Percentiles rank a stretch among this genome's conserved stretches.
Evolutionary conservation across 2,329 filamentous ascomycete genomes (phyloP).

Genomic region (Colletotrichum tanaceti): DNA sequence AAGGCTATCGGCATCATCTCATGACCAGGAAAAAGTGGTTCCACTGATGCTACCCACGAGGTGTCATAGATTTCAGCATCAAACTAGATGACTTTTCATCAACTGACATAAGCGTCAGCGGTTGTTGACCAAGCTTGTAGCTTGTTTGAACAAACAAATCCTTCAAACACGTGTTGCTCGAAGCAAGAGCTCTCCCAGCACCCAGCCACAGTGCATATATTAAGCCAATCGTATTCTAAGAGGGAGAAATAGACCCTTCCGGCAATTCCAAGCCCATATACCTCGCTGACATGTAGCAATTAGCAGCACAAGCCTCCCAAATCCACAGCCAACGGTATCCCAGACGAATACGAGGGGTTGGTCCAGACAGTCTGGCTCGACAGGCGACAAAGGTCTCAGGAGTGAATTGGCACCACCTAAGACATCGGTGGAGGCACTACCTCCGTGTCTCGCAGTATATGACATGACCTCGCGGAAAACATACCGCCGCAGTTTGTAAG

Average conservation of each 20-base stretch:
- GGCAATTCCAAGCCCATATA: conserved; percentile 73
- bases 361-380: conserved; percentile 78
- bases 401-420: conserved; percentile 70
- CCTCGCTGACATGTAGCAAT: conserved; percentile 75
- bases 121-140: conserved; percentile 68
- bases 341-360: conserved; percentile 64
- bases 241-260: conserved; percentile 61
- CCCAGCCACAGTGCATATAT: conserved; percentile 55
- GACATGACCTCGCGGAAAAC: conserved; percentile 77
- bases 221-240: conserved; percentile 55
- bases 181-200: conserved; percentile 61
- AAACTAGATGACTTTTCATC: conserved; percentile 75
- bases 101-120: conserved; percentile 70
- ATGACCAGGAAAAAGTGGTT: conserved; percentile 61
- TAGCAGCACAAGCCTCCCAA: conserved; percentile 77
- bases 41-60: conserved; percentile 61
- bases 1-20: conserved; percentile 65
- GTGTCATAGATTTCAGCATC: conserved; percentile 66
- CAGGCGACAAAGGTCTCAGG: conserved; percentile 61
- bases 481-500: conserved; percentile 73
- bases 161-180: conserved; percentile 74
- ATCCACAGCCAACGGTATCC: neutral
- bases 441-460: conserved; percentile 75
- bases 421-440: conserved; percentile 73
- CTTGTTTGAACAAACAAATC: conserved; percentile 73